phyloP scores from a whole-genome alignment of 768 basidiomycete species.

The Leccinellum albellum region DNA sequence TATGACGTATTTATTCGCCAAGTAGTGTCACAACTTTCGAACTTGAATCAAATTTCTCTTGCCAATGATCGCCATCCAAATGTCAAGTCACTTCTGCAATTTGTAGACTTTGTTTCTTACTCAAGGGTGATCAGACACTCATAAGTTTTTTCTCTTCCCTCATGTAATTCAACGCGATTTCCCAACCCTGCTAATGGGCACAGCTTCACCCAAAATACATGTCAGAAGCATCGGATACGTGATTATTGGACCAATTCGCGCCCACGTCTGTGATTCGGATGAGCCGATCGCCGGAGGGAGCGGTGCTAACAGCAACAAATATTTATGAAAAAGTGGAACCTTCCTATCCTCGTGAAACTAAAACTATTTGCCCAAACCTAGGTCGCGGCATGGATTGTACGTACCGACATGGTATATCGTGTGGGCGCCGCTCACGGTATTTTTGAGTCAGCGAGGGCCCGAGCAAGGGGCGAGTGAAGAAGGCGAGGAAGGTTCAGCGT shows the following conservation, averaged over 20 bases:
- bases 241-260: background rate
- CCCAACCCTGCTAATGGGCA: background rate
- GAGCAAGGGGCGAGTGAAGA: background rate
- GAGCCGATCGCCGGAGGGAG: background rate
- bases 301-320: background rate
- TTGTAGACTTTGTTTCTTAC: background rate
- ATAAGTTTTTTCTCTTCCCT: background rate
- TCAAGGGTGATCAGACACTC: too few relatives aligned
- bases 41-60: too few relatives aligned
- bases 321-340: background rate
- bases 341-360: background rate
- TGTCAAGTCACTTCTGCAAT: too few relatives aligned
- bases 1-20: background rate
- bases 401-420: background rate
- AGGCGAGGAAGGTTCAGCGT: background rate
- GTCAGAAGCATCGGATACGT: background rate
- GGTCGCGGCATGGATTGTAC: background rate
- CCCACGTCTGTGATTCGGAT: background rate
- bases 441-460: background rate
- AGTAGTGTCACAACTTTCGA: background rate
- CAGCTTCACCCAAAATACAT: background rate
- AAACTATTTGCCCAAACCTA: background rate
- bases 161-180: background rate
- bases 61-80: too few relatives aligned
- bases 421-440: background rate